phyloP scores from a whole-genome alignment of 306 rosid species.

The Crotalaria pallida region DNA sequence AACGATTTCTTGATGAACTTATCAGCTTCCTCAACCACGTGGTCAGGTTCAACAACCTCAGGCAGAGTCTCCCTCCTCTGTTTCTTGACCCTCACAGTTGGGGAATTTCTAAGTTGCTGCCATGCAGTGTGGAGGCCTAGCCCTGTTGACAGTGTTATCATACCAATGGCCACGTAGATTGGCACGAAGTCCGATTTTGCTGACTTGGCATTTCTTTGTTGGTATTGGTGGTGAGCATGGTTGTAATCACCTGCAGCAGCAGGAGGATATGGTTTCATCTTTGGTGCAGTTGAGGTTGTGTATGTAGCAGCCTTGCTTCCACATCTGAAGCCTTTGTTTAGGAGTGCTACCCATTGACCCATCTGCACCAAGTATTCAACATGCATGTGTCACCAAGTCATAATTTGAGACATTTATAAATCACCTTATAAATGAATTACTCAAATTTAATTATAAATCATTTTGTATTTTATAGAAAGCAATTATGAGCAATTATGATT shows the following conservation, averaged over 20 bases:
- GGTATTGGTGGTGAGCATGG: neutral
- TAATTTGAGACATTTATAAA: no score
- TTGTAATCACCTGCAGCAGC: constrained; percentile 24
- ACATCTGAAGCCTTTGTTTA: constrained; percentile 27
- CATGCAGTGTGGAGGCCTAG: constrained; percentile 68
- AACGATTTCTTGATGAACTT: constrained; percentile 31
- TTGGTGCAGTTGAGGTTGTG: constrained; percentile 46
- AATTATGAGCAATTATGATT: no score
- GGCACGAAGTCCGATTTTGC: constrained; percentile 52
- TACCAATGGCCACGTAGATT: constrained; percentile 58
- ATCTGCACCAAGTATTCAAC: constrained; percentile 22
- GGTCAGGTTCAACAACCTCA: constrained; percentile 86
- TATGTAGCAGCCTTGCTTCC: constrained; percentile 3
- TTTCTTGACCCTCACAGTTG: constrained; percentile 63
- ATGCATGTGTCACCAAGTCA: neutral
- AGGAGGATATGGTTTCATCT: constrained; percentile 45
- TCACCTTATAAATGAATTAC: no score
- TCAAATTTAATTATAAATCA: no score
- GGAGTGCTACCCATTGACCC: constrained; percentile 32
- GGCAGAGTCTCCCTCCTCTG: constrained; percentile 66
- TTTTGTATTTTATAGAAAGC: no score
- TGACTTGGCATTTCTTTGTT: constrained; percentile 4
- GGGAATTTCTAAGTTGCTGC: constrained; percentile 58
- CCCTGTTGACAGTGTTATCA: constrained; percentile 39
- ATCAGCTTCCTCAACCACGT: constrained; percentile 46